These are phyloP conservation scores for Emericellopsis terricola DNA, from an alignment of 495 filamentous ascomycete species.

Conservation along the genomic window DNA sequence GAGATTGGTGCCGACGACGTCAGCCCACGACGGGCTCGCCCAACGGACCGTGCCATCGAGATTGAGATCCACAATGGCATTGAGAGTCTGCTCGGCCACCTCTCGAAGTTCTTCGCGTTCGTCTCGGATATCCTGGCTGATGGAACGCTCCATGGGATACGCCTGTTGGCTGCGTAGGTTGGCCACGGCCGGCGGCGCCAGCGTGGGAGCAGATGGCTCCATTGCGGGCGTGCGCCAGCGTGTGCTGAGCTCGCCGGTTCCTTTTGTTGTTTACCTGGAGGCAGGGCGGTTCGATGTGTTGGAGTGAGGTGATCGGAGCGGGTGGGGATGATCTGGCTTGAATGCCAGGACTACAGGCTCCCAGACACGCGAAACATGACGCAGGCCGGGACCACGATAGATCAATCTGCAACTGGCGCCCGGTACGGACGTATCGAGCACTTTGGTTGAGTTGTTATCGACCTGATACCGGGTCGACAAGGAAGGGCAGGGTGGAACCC, in stretches of 20 bases:
- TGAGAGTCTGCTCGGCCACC: conserved; percentile 89
- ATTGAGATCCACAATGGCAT: conserved; percentile 85
- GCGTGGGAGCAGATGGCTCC: conserved; percentile 10
- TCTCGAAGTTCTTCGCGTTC: conserved; percentile 86
- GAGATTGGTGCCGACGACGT: conserved; percentile 67
- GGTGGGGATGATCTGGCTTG: too few species aligned
- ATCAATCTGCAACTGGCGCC: too few species aligned
- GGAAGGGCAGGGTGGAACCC: too few species aligned
- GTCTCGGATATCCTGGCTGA: conserved; percentile 37
- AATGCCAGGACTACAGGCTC: too few species aligned
- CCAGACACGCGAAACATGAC: too few species aligned
- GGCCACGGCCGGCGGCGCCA: conserved; percentile 28
- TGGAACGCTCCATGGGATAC: conserved; percentile 31
- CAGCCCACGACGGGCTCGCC: conserved; percentile 94
- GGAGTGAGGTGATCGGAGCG: too few species aligned
- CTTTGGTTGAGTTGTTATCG: too few species aligned
- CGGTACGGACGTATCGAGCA: too few species aligned
- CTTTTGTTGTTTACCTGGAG: too few species aligned
- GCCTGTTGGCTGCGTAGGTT: conserved; percentile 28
- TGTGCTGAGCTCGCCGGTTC: too few species aligned
- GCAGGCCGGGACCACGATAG: too few species aligned
- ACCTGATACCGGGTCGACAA: too few species aligned
- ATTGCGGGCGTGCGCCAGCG: conserved; percentile 1
- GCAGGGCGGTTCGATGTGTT: neutral
- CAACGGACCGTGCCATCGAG: conserved; percentile 78